phyloP scores from a whole-genome alignment of 169 alveolate species.

The Eimeria brunetti region DNA sequence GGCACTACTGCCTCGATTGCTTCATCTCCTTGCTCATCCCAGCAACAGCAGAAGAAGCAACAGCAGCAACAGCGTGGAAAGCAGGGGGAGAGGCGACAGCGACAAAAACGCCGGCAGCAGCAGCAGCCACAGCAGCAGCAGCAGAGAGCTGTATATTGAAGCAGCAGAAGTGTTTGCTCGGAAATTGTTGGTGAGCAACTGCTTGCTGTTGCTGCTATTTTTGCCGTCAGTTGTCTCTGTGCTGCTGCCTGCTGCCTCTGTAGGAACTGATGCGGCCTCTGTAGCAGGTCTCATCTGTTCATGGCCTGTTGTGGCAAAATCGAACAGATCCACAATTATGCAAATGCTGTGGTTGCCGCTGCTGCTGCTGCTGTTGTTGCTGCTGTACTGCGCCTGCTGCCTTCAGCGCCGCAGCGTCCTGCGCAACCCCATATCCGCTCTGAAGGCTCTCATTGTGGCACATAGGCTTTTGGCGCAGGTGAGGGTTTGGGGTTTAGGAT shows the following conservation, averaged over 20 bases:
- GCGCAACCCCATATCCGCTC: slow-evolving; percentile 28
- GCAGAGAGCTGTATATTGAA: slow-evolving; percentile 8
- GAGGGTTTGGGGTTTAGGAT: slow-evolving; percentile 3
- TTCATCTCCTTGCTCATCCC: not conserved
- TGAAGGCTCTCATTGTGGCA: slow-evolving; percentile 47
- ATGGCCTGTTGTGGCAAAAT: no score
- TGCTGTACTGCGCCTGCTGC: not conserved
- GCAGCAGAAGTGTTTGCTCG: slow-evolving; percentile 38
- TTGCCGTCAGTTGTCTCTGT: not conserved
- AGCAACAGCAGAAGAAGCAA: not conserved
- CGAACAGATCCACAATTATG: not conserved
- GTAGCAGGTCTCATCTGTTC: not conserved
- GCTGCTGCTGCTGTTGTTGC: not conserved
- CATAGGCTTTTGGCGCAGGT: slow-evolving; percentile 65
- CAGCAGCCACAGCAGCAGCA: not conserved
- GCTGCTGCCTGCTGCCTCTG: not conserved
- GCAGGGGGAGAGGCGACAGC: slow-evolving; percentile 22
- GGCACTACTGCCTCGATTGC: slow-evolving; percentile 38
- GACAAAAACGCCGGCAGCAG: slow-evolving; percentile 5
- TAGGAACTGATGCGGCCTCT: not conserved
- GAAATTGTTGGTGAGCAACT: slow-evolving; percentile 7
- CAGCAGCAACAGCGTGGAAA: not conserved
- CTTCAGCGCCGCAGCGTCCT: slow-evolving; percentile 32
- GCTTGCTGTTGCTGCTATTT: not conserved
- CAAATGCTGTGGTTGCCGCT: not conserved